phyloP scores from a whole-genome alignment of 2,329 filamentous ascomycete genomes.

The Teratosphaeria pseudoeucalypti region DNA sequence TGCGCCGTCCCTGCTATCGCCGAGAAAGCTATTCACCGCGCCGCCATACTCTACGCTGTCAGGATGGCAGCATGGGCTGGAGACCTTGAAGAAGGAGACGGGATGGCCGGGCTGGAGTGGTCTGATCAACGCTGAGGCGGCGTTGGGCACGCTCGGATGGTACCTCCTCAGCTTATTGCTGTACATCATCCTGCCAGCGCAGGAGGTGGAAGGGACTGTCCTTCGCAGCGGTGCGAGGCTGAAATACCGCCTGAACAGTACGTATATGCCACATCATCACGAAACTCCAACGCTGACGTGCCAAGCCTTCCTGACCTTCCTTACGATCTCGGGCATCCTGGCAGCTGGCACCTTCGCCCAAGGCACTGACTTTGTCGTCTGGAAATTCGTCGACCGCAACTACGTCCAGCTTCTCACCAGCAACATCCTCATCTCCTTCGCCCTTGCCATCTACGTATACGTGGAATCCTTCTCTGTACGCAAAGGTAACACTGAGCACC shows the following conservation, averaged over 20 bases:
- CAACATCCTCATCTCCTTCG: slow-evolving; percentile 67
- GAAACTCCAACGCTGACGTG: background rate
- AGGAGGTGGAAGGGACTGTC: slow-evolving; percentile 58
- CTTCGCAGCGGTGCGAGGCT: slow-evolving; percentile 62
- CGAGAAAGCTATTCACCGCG: slow-evolving; percentile 47
- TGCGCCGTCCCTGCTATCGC: slow-evolving; percentile 66
- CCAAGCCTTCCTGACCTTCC: slow-evolving; percentile 63
- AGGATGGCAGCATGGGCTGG: slow-evolving; percentile 40
- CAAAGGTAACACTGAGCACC: slow-evolving; percentile 57
- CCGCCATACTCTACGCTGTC: slow-evolving; percentile 19
- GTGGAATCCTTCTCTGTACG: slow-evolving; percentile 72
- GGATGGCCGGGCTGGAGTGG: slow-evolving; percentile 72
- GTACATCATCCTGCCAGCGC: slow-evolving; percentile 66
- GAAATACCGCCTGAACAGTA: slow-evolving; percentile 64
- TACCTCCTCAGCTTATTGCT: slow-evolving; percentile 66
- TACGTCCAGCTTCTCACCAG: slow-evolving; percentile 76
- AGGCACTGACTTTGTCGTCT: slow-evolving; percentile 74
- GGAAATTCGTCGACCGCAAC: slow-evolving; percentile 89
- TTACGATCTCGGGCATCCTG: slow-evolving; percentile 60
- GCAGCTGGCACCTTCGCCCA: slow-evolving; percentile 65
- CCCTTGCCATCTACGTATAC: slow-evolving; percentile 69
- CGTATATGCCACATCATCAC: slow-evolving; percentile 3
- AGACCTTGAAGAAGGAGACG: slow-evolving; percentile 65
- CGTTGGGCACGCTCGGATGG: slow-evolving; percentile 63
- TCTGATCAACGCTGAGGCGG: slow-evolving; percentile 59